Evolutionary conservation across 257 asterid genomes (phyloP), one percentile per base, ranked within the genome.

Genomic region (Primulina huaijiensis): DNA sequence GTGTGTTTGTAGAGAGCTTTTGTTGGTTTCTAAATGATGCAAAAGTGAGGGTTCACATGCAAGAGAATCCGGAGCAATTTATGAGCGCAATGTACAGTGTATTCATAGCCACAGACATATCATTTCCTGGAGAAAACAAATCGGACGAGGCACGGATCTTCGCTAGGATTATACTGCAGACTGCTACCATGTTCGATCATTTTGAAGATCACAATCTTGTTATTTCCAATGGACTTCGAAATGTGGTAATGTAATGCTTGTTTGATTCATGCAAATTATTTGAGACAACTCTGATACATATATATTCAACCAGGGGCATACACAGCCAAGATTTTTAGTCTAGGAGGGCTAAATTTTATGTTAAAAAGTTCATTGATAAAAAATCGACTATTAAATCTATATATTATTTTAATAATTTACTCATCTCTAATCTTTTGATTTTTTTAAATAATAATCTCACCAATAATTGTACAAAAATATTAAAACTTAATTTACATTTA

Each of bases 21-120:
- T 86, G 92, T 52, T 88, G 91, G 95, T 88, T 88, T 71, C 66
- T 88, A 56, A 65, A 75, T n/a, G 67, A 82, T 14, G 67, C 71
- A 1, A 65, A 79, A 33, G 64, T 67, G 20, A 7, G 57, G 23
- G 57, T 43, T 9, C 59, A 78, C 23, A 72, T 83, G 64, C 85
- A 82, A 67, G 73, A 78, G 17, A 82, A 88, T 2, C 4, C 21
- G 7, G 65, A 82, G 8, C 27, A 72, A 2, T 74, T 84, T 20
- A 58, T 68, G 3, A 72, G 70, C 65, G 72, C 80, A 6, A 74
- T 84, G 81, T 75, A 82, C 67, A 80, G 65, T 52, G 79, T 88
- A 1, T 79, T 77, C 64, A 79, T 80, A 81, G 95, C 95, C 19
- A 79, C 95, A 12, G 81, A 86, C 29, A 33, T 86, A 0, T 50